Conservation (phyloP, 129 eudicot species). For the Flaveria sonorensis region DNA sequence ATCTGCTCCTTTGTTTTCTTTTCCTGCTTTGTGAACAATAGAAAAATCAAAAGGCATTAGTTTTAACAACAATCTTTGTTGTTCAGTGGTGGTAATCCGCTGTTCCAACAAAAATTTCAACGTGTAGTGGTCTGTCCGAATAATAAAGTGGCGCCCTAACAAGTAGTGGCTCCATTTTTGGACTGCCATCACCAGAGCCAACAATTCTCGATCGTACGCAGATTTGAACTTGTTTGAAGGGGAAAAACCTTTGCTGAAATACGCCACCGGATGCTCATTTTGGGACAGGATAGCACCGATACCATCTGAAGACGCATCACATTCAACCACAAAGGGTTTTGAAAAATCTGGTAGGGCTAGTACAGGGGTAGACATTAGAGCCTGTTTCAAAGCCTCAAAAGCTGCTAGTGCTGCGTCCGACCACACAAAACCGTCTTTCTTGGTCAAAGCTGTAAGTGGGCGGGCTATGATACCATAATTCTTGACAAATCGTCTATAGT, state of each 20-base stretch:
- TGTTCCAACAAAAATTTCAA: no score
- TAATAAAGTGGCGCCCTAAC: neutral
- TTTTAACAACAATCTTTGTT: no score
- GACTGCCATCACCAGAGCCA: neutral
- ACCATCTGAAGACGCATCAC: neutral
- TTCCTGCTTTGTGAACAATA: no score
- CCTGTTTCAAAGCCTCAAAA: neutral
- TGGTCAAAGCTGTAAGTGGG: no score
- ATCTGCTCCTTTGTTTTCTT: no score
- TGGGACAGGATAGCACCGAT: neutral
- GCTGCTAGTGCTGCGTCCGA: no score
- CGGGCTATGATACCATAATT: no score
- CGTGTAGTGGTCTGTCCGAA: no score
- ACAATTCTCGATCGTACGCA: neutral
- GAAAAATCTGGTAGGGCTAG: neutral
- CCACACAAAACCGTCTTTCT: neutral
- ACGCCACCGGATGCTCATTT: neutral
- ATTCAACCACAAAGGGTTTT: neutral
- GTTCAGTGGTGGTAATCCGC: no score
- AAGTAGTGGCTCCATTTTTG: slow-evolving; percentile 3
- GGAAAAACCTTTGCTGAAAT: slow-evolving; percentile 2
- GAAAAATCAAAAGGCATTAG: no score
- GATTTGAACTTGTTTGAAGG: neutral
- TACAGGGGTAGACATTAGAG: neutral
- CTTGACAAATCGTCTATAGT: no score